Evolutionary conservation across 768 basidiomycete species (phyloP).

Genomic region (Naganishia friedmannii): DNA sequence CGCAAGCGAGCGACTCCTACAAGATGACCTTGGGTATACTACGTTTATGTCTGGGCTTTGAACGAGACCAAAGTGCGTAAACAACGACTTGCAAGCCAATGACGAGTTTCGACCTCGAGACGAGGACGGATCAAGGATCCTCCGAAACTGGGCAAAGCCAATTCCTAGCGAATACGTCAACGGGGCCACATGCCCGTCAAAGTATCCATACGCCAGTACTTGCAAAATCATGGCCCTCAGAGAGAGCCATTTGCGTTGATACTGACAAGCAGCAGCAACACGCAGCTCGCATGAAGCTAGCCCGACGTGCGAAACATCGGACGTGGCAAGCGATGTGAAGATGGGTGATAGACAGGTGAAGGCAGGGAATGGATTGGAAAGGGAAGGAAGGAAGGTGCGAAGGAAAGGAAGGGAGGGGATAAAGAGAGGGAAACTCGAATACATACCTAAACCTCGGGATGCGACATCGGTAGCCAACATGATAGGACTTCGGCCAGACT

Average conservation of each 20-base stretch:
- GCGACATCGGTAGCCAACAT: constrained; percentile 99
- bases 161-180: not conserved
- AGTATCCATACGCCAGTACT: not conserved
- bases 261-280: not conserved
- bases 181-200: not conserved
- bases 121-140: constrained; percentile 24
- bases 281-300: not conserved
- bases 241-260: not conserved
- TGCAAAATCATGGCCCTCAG: not conserved
- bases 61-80: constrained; percentile 20
- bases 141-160: constrained; percentile 9
- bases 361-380: not conserved
- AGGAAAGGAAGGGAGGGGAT: not conserved
- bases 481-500: constrained; percentile 93
- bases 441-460: constrained; percentile 99
- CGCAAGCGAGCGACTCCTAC: constrained; percentile 16
- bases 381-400: not conserved
- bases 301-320: not conserved
- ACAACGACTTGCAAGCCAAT: not conserved
- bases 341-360: too few relatives aligned
- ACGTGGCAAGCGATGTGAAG: too few relatives aligned
- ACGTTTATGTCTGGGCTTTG: constrained; percentile 19
- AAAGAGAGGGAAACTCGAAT: constrained; percentile 33
- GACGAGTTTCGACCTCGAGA: constrained; percentile 21
- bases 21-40: constrained; percentile 12